Base-by-base conservation (phyloP, 2,329 filamentous ascomycete genomes). In the Truncatella angustata region DNA sequence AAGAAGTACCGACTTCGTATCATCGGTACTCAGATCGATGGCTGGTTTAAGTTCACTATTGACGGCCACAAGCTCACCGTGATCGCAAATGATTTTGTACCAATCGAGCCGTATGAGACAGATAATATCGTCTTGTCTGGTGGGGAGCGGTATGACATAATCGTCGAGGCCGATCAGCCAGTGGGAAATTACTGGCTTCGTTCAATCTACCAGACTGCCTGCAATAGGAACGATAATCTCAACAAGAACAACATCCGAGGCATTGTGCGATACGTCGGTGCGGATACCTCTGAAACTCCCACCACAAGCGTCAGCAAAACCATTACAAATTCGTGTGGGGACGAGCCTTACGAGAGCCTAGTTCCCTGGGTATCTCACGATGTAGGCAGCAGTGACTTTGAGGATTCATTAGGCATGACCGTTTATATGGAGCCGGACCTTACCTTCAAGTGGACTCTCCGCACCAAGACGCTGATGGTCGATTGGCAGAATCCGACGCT, bases 31-130 rank as follows among this genome's bases (percentile, higher is more conserved):
- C 72, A 71, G 28, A 63, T 72, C 18, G 73, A 76, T 34, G 71
- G 66, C 1, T 67, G 70, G 56, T 73, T 72, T 61, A 72, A 73
- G 53, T 81, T 82, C 58, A 71, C 70, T 26, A 79, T 82, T 53
- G 79, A 82, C 62, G 74, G 77, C 45, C 84, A 87, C 63, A 74
- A 61, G 1, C 63, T 87, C 58, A 78, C 72, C 0, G 81, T 87
- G 34, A 82, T 87, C 37, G 73, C 75, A 1, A 69, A 67, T n/a
- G n/a, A n/a, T n/a, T n/a, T n/a, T n/a, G n/a, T n/a, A n/a, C n/a
- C n/a, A n/a, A n/a, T n/a, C n/a, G 59, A 71, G 24, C 82, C 83
- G 0, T 86, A 79, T 54, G 65, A 66, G 1, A 76, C 80, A 1
- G 70, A 73, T 0, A 68, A 66, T 23, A 46, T 83, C 6, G 67